phyloP scores from a whole-genome alignment of 2,329 filamentous ascomycete species.

The Rutstroemia sp. region DNA sequence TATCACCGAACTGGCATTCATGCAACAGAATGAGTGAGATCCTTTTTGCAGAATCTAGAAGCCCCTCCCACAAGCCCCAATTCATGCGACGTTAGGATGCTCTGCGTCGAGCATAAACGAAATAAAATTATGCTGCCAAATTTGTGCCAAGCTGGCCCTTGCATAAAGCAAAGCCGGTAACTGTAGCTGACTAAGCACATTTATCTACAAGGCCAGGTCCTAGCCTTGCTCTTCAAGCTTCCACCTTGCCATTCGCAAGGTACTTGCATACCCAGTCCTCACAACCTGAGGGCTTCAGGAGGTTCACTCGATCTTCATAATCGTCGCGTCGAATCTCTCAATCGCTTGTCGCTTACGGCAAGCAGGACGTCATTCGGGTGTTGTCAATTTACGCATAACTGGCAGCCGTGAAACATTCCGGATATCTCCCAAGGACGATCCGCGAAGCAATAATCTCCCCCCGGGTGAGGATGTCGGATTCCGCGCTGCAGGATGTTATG shows the following conservation, averaged over 20 bases:
- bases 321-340: background rate
- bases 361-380: background rate
- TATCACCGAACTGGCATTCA: background rate
- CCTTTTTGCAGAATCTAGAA: background rate
- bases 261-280: too few species aligned
- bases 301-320: background rate
- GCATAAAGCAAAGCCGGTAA: background rate
- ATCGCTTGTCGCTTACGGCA: background rate
- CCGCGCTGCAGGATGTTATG: constrained; percentile 12
- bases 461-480: constrained; percentile 12
- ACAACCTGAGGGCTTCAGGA: too few species aligned
- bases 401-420: background rate
- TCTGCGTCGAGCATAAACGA: background rate
- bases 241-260: background rate
- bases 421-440: background rate
- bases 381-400: too few species aligned
- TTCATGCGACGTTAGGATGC: background rate
- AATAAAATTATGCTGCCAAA: background rate
- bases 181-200: background rate
- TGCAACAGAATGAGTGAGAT: background rate
- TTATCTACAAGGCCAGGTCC: background rate
- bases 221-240: constrained; percentile 4
- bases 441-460: background rate
- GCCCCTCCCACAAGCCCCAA: background rate
- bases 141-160: background rate